These are phyloP conservation scores for Chaetomium tenue DNA, from an alignment of 495 filamentous ascomycete species.

Conservation along the genomic window DNA sequence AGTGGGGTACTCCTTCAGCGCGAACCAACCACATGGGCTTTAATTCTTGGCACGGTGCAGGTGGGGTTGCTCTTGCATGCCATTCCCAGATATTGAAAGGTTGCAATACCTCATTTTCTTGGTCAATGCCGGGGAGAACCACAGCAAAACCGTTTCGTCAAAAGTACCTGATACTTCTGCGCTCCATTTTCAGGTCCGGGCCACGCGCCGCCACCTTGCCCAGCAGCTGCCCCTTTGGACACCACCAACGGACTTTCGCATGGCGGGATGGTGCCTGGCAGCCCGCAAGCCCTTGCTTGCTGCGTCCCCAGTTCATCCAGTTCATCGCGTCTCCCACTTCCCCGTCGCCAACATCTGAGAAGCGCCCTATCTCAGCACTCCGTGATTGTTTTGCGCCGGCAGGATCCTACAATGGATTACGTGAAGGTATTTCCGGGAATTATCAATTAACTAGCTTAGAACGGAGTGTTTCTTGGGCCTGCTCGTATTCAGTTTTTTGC, in stretches of 20 bases:
- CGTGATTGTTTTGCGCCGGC: too few relatives aligned
- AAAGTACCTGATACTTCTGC: conserved; percentile 23
- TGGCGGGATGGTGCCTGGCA: conserved; percentile 1
- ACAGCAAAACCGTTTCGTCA: neutral
- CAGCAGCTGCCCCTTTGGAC: conserved; percentile 31
- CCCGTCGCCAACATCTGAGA: neutral
- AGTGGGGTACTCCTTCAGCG: neutral
- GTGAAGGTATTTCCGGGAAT: neutral
- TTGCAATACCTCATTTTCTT: conserved; percentile 3
- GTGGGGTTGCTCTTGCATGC: conserved; percentile 10
- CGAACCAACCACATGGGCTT: conserved; percentile 16
- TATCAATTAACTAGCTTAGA: neutral
- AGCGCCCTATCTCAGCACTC: too few relatives aligned
- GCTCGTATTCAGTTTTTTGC: neutral
- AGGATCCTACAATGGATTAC: too few relatives aligned
- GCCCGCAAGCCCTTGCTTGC: conserved; percentile 2
- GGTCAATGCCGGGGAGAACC: too few relatives aligned
- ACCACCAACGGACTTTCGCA: neutral
- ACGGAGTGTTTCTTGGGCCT: neutral
- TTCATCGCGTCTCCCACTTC: neutral
- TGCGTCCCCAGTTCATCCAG: conserved; percentile 9
- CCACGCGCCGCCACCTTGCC: conserved; percentile 31
- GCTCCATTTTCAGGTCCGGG: conserved; percentile 28
- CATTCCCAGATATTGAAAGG: neutral
- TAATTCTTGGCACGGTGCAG: neutral